Evolutionary conservation across 2,329 filamentous ascomycete species (phyloP).

Genomic region (Fusarium fujikuroi): DNA sequence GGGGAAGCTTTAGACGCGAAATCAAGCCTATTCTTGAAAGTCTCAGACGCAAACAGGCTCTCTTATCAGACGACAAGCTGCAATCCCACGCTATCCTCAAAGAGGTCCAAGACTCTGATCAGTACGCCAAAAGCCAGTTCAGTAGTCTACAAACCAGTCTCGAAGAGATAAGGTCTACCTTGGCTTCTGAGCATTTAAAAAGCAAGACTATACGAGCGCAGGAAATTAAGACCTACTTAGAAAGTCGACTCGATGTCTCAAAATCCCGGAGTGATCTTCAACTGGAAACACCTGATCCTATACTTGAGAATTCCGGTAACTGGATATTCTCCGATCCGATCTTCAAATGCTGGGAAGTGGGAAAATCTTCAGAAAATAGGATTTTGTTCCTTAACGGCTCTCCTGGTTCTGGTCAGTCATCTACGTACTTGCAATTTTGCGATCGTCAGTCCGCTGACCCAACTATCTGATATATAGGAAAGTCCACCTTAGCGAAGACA

Average conservation of each 20-base stretch:
- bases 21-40: not conserved
- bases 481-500: not conserved
- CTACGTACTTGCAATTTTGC: fast-evolving
- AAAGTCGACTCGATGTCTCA: not conserved
- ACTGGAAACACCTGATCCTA: fast-evolving
- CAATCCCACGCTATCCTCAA: not conserved
- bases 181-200: fast-evolving
- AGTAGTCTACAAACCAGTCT: fast-evolving
- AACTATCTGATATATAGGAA: not conserved
- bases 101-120: not conserved
- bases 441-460: too few relatives aligned
- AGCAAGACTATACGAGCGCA: fast-evolving
- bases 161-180: fast-evolving
- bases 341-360: fast-evolving
- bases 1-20: not conserved
- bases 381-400: not conserved
- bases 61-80: not conserved
- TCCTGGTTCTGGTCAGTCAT: not conserved
- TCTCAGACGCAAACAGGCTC: not conserved
- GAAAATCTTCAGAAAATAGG: fast-evolving
- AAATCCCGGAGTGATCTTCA: fast-evolving
- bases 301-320: fast-evolving
- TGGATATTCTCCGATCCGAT: not conserved
- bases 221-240: not conserved
- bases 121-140: fast-evolving